Conservation (phyloP, 257 asterid species). For the Scutellaria galericulata region DNA sequence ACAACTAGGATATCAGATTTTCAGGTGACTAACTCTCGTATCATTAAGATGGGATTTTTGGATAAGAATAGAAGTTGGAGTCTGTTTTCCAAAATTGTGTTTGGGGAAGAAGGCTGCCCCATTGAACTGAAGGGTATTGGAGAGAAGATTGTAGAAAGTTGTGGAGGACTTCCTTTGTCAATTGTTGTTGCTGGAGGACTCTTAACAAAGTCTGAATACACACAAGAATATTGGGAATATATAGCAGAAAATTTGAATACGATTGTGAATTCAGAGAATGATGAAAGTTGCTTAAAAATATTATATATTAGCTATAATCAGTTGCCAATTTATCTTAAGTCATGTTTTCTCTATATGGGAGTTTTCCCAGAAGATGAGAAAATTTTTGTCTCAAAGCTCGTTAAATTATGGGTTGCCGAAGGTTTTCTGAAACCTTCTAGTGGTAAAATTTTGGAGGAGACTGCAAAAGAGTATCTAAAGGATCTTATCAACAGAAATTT, state of each 20-base stretch:
- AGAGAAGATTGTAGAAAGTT: background rate
- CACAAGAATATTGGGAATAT: background rate
- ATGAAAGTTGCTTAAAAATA: background rate
- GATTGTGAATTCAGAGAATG: background rate
- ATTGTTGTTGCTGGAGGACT: slow-evolving; percentile 22
- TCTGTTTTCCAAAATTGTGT: background rate
- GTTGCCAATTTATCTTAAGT: slow-evolving; percentile 16
- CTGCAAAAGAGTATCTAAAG: background rate
- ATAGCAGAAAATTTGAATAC: background rate
- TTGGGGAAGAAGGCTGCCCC: slow-evolving; percentile 8
- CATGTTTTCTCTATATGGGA: slow-evolving; percentile 29
- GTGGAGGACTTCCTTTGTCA: slow-evolving; percentile 24
- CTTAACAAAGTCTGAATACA: background rate
- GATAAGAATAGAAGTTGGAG: background rate
- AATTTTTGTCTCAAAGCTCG: background rate
- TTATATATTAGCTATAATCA: slow-evolving; percentile 17
- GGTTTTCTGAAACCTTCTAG: slow-evolving; percentile 19
- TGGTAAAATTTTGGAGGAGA: background rate
- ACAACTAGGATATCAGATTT: slow-evolving; percentile 10
- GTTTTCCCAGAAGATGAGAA: slow-evolving; percentile 1
- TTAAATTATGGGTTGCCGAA: slow-evolving; percentile 19
- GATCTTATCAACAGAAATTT: slow-evolving; percentile 21
- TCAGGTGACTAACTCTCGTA: background rate
- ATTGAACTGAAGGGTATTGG: slow-evolving; percentile 12
- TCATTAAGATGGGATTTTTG: background rate